Base-by-base conservation (phyloP, 2,329 filamentous ascomycete genomes). In the Claviceps maximensis region DNA sequence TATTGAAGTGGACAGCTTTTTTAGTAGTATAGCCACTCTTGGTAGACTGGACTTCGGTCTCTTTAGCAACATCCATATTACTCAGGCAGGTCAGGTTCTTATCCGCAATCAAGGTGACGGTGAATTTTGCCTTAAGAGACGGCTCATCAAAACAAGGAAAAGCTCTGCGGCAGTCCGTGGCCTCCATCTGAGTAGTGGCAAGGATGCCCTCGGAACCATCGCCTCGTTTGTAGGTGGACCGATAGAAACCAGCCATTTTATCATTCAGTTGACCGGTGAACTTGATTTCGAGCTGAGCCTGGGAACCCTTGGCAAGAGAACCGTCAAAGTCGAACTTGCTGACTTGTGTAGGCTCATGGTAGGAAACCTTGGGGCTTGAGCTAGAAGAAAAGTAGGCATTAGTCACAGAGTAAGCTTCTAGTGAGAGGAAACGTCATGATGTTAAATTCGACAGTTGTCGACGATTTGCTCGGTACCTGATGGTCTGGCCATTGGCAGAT, bases 131-230 rank as follows among this genome's bases (percentile, higher is more conserved):
- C 76, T 97, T 97, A 60, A 97, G 77, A 27, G 89, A 85, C 29
- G 91, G 91, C 74, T 97, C 93, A 65, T 97, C 91, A 68, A 96
- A 96, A 72, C 91, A 96, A 45, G 91, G 91, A 72, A 97, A 95
- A 7, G 91, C 89, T 61, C 90, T 80, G 62, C 91, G 82, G 57
- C 89, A 90, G 72, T 97, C 91, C 15, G 91, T 96, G 41, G 91
- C 85, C 74, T 97, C 91, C 87, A 97, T 95, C 75, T 97, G 91
- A 19, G 88, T 88, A 27, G 89, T 91, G 29, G 90, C 91, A 64
- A 97, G 77, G 66, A 90, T 86, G 59, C 86, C 87, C 54, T 84
- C 83, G 55, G 80, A 81, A 41, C 91, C 91, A 63, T 93, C 82
- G 49, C 80, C 71, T 56, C 82, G 83, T 75, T 93, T 94, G 76